A percentile compares a stretch with the other conserved stretches of the same genome.
phyloP scores from a whole-genome alignment of 768 basidiomycete species.

The Mycena pura region DNA sequence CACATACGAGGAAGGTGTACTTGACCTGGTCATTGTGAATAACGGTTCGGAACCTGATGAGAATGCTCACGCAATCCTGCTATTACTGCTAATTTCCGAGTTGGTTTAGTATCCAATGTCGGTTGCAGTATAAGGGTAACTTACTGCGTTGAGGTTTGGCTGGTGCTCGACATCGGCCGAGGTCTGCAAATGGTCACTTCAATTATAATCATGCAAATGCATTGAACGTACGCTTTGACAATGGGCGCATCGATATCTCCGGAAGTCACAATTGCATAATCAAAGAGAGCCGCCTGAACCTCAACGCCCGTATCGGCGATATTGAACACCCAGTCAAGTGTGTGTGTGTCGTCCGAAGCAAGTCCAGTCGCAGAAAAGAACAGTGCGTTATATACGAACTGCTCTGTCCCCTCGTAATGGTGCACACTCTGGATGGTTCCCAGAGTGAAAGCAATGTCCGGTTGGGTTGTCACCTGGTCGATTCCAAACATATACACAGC shows the following conservation, averaged over 20 bases:
- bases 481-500: constrained; percentile 23
- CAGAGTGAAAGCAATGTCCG: constrained; percentile 15
- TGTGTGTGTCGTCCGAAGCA: constrained; percentile 3
- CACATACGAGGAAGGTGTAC: background rate
- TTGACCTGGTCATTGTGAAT: background rate
- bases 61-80: background rate
- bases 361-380: constrained; percentile 19
- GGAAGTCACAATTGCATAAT: constrained; percentile 18
- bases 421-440: constrained; percentile 4
- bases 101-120: background rate
- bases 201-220: too few species aligned
- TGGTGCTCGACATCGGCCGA: too few species aligned
- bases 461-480: constrained; percentile 1
- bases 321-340: constrained; percentile 13
- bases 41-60: background rate
- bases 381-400: constrained; percentile 3
- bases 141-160: too few species aligned
- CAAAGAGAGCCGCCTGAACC: constrained; percentile 16
- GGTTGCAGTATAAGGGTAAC: too few species aligned
- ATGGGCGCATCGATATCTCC: too few species aligned
- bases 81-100: background rate
- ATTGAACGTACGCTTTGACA: too few species aligned
- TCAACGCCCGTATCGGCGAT: background rate
- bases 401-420: constrained; percentile 16
- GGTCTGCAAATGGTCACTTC: too few species aligned